These are phyloP conservation scores for Pittosporum tobira DNA, from an alignment of 129 eudicot species.

Conservation along the genomic window DNA sequence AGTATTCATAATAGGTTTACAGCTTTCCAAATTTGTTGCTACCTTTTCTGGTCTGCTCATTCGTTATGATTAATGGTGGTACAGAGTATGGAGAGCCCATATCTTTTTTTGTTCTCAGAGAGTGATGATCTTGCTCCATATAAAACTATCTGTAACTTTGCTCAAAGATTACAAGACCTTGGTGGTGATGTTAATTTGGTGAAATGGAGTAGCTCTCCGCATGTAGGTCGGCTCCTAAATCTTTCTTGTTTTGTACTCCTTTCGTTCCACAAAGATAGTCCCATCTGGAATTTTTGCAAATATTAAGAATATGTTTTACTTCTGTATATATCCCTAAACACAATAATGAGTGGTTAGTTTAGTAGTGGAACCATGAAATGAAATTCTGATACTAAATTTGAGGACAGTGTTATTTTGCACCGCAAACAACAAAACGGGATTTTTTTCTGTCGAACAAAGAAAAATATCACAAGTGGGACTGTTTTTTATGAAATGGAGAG, in stretches of 20 bases:
- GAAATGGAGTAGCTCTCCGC: slow-evolving; percentile 77
- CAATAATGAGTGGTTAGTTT: no score
- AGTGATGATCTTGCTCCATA: slow-evolving; percentile 81
- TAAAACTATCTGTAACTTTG: slow-evolving; percentile 55
- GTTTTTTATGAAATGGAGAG: no score
- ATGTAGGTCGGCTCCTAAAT: slow-evolving; percentile 58
- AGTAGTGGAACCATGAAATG: no score
- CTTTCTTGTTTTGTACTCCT: background rate
- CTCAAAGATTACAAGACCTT: slow-evolving; percentile 54
- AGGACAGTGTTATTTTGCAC: no score
- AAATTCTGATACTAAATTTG: no score
- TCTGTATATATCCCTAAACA: no score
- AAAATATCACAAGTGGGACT: no score
- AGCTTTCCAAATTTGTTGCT: background rate
- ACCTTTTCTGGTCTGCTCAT: background rate
- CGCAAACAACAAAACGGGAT: no score
- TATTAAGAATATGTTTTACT: no score
- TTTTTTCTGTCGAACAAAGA: no score
- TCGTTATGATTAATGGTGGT: background rate
- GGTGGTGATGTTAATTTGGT: slow-evolving; percentile 76
- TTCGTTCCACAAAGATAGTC: no score
- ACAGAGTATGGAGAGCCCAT: slow-evolving; percentile 77
- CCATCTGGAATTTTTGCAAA: no score
- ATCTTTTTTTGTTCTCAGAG: slow-evolving; percentile 84
- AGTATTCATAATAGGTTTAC: slow-evolving; percentile 20